phyloP scores from a whole-genome alignment of 2,329 filamentous ascomycete species.

The Phialemonium atrogriseum region DNA sequence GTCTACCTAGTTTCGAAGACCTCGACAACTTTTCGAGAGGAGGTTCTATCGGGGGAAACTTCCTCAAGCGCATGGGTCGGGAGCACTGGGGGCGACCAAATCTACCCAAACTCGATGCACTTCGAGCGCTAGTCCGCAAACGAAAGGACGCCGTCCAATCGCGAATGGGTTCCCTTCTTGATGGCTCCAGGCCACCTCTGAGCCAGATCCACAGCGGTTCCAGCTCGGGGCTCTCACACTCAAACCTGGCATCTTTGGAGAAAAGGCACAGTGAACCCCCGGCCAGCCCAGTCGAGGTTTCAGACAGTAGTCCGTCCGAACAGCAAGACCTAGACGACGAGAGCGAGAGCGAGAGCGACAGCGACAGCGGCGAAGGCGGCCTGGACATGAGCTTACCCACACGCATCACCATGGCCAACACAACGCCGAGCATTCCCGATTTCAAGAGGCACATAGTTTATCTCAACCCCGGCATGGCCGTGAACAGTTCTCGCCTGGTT shows the following conservation, averaged over 20 bases:
- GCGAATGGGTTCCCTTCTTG: no score
- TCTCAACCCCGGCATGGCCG: constrained; percentile 61
- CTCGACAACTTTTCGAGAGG: no score
- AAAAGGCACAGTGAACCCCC: constrained; percentile 46
- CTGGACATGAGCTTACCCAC: constrained; percentile 54
- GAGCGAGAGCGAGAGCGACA: constrained; percentile 39
- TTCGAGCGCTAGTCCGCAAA: no score
- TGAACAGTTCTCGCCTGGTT: constrained; percentile 53
- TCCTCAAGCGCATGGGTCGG: constrained; percentile 33
- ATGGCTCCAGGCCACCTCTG: no score
- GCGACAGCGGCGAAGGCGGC: constrained; percentile 57
- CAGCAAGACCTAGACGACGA: constrained; percentile 17
- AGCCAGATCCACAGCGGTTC: constrained; percentile 53
- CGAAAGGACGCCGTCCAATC: no score
- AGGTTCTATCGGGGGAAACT: no score
- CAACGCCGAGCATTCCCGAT: constrained; percentile 65
- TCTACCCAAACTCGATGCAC: no score
- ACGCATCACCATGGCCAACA: constrained; percentile 53
- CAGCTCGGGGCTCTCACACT: constrained; percentile 43
- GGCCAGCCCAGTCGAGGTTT: no score
- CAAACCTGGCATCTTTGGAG: constrained; percentile 41
- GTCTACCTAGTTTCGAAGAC: no score
- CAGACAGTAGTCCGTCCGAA: constrained; percentile 34
- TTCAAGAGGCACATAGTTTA: constrained; percentile 67
- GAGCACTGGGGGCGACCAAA: constrained; percentile 47